Percentiles rank a stretch among this genome's conserved stretches.
These are phyloP conservation scores for Aspergillus viridinutans DNA, from an alignment of 2,329 filamentous ascomycete genomes.

Conservation along the genomic window DNA sequence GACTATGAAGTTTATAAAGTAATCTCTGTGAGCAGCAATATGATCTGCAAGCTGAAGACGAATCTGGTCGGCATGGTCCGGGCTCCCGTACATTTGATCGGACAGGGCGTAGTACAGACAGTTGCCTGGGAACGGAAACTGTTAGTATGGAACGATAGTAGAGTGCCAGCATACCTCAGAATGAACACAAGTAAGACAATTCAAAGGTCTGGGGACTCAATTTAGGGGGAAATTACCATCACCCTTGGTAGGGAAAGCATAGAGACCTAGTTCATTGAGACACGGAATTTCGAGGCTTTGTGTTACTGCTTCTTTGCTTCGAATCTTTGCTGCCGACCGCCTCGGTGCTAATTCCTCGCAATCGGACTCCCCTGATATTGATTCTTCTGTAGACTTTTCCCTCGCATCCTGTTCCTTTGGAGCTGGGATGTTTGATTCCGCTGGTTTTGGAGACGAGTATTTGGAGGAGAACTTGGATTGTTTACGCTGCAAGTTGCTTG, in stretches of 20 bases:
- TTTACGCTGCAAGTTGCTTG: not conserved
- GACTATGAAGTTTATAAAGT: constrained; percentile 62
- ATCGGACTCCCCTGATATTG: not conserved
- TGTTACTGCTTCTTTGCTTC: constrained; percentile 17
- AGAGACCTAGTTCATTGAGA: constrained; percentile 54
- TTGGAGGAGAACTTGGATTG: not conserved
- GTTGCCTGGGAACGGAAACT: constrained; percentile 51
- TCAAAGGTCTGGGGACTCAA: constrained; percentile 6
- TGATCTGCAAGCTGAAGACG: constrained; percentile 57
- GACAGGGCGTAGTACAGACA: constrained; percentile 66
- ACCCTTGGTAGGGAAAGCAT: constrained; percentile 56
- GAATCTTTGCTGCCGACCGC: constrained; percentile 8
- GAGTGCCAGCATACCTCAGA: not conserved
- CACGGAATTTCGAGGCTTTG: constrained; percentile 37
- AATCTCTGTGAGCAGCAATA: constrained; percentile 56
- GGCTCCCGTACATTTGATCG: constrained; percentile 62
- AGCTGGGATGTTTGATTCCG: not conserved
- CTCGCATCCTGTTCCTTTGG: not conserved
- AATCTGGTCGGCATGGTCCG: constrained; percentile 55
- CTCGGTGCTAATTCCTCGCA: constrained; percentile 6
- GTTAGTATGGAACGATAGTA: constrained; percentile 16
- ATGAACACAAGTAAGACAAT: constrained; percentile 4
- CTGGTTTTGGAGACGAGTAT: not conserved
- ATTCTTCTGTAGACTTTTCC: not conserved
- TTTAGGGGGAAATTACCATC: constrained; percentile 51